phyloP scores from a whole-genome alignment of 306 rosid species.

The Potentilla sterilis region DNA sequence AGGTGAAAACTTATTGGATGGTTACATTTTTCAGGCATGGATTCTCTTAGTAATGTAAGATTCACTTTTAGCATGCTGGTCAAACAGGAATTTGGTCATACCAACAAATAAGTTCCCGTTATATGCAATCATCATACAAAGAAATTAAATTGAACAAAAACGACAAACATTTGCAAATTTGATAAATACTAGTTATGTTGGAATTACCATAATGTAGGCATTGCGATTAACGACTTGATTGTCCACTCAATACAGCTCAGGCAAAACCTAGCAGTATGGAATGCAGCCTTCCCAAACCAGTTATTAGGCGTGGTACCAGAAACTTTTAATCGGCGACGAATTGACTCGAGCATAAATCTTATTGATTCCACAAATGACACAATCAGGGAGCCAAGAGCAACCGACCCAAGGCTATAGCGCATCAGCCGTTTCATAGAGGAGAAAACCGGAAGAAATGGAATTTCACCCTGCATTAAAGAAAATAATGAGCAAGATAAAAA shows the following conservation, averaged over 20 bases:
- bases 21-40: background rate
- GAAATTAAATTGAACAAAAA: conserved; percentile 5
- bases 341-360: conserved; percentile 82
- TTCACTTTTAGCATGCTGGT: conserved; percentile 2
- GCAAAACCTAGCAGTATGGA: conserved; percentile 55
- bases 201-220: conserved; percentile 89
- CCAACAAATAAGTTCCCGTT: background rate
- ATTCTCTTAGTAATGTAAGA: background rate
- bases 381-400: conserved; percentile 86
- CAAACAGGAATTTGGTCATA: background rate
- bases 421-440: conserved; percentile 80
- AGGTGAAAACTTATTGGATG: background rate
- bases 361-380: conserved; percentile 88
- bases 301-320: conserved; percentile 48
- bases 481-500: background rate
- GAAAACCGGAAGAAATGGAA: conserved; percentile 90
- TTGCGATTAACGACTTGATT: conserved; percentile 91
- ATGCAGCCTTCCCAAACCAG: conserved; percentile 62
- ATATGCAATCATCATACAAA: background rate
- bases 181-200: conserved; percentile 9
- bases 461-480: conserved; percentile 68
- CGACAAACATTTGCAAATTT: background rate
- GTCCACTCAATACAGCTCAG: conserved; percentile 82
- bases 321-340: conserved; percentile 81
- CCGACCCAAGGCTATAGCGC: conserved; percentile 84